Base-by-base conservation (phyloP, 2,329 filamentous ascomycete species). In the Calonectria pseudoturangicola region DNA sequence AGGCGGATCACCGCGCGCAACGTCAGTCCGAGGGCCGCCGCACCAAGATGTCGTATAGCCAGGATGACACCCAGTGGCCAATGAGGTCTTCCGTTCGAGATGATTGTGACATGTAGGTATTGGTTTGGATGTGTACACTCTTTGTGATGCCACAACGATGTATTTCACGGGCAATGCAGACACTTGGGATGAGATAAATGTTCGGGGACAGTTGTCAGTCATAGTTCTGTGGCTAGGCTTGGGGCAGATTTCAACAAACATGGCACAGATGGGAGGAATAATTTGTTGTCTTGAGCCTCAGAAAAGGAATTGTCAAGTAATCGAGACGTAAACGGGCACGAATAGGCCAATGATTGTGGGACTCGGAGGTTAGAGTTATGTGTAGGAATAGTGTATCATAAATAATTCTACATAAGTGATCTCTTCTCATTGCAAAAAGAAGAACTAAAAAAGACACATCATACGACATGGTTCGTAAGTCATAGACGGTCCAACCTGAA, bases 1-100 rank as follows among this genome's bases (percentile, higher is more conserved):
- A 88, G 80, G 78, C 80, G 33, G 78, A 81, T 25, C 73, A 77
- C 25, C 78, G 78, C 41, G 77, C 80, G 54, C 74, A 75, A 45
- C 73, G 77, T 8, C 76, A 76, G 65, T 70, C 73, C 13, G 79
- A 81, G 18, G 74, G 67, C 4, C 65, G 75, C 6, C 64, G 71
- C 16, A 70, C 48, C 21, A 75, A 70, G 50, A 68, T 69, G 33
- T 56, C 67, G 6, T 51, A 72, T 21, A 56, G 13, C 18, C 66
- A 45, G 10, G 66, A 58, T 1, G 71, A 76, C 9, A 63, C 63
- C 27, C 72, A 65, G 45, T 76, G 75, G 70, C 71, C 56, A 28
- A 41, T 62, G 18, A 56, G 66, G 9, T 21, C 48, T 27, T 51
- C 41, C 2, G 36, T 72, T 2, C 58, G 41, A 43, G 48, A 58